Conservation (phyloP, 2,329 filamentous ascomycete genomes). For the Fusarium haematococcum region DNA sequence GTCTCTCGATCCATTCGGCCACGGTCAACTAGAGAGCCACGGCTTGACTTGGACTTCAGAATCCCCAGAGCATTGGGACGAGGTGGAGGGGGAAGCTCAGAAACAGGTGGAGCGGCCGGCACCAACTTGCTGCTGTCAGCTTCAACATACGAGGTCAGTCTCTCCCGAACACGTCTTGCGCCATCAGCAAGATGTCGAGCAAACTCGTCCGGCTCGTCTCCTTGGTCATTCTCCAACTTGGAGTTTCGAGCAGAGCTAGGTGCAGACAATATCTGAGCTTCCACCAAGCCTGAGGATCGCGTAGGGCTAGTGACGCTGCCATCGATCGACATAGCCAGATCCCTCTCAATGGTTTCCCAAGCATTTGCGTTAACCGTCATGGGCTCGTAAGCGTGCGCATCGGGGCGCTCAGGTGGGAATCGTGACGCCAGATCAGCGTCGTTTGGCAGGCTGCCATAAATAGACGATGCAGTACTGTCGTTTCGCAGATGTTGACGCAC, state of each 20-base stretch:
- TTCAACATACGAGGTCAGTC: conserved; percentile 76
- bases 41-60: conserved; percentile 74
- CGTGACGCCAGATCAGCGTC: conserved; percentile 45
- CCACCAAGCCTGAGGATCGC: conserved; percentile 33
- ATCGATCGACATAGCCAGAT: conserved; percentile 43
- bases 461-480: conserved; percentile 83
- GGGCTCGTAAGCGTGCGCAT: conserved; percentile 34
- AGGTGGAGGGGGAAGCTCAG: conserved; percentile 56
- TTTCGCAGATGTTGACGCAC: conserved; percentile 86
- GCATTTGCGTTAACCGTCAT: conserved; percentile 54
- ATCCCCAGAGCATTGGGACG: conserved; percentile 71
- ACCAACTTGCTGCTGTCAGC: conserved; percentile 61
- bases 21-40: conserved; percentile 70
- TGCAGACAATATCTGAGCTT: conserved; percentile 15
- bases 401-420: conserved; percentile 52
- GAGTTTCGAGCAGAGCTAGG: conserved; percentile 19
- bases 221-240: conserved; percentile 55
- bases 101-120: conserved; percentile 42
- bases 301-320: conserved; percentile 38
- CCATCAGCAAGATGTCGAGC: conserved; percentile 78
- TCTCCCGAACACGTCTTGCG: conserved; percentile 78
- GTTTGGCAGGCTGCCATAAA: conserved; percentile 68
- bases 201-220: conserved; percentile 72
- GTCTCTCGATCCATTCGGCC: conserved; percentile 55
- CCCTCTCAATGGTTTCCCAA: conserved; percentile 56